Percentiles rank a stretch among this genome's conserved stretches.
Conservation (phyloP, 2,329 filamentous ascomycete species). For the Emydomyces testavorans region DNA sequence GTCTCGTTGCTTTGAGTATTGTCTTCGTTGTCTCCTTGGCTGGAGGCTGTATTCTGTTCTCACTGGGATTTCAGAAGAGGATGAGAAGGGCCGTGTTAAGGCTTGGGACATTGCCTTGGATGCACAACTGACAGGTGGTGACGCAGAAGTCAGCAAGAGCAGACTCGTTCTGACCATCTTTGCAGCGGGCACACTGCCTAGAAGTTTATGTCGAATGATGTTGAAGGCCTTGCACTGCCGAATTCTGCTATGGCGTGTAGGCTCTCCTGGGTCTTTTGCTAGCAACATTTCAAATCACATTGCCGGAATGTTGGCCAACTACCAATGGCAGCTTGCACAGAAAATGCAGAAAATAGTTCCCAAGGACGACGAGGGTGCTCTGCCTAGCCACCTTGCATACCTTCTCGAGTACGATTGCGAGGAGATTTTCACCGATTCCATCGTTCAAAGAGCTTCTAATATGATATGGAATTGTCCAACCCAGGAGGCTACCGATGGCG, state of each 20-base stretch:
- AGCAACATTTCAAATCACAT: slow-evolving; percentile 55
- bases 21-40: slow-evolving; percentile 65
- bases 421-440: slow-evolving; percentile 62
- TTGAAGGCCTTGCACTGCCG: slow-evolving; percentile 83
- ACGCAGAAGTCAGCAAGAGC: slow-evolving; percentile 78
- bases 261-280: slow-evolving; percentile 53
- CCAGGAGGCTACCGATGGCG: slow-evolving; percentile 50
- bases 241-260: slow-evolving; percentile 71
- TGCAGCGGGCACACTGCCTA: slow-evolving; percentile 74
- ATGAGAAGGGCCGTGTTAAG: slow-evolving; percentile 76
- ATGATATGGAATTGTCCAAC: slow-evolving; percentile 77
- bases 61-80: slow-evolving; percentile 69
- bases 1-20: slow-evolving; percentile 71
- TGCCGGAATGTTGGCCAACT: slow-evolving; percentile 60
- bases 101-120: slow-evolving; percentile 90
- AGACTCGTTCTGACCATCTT: slow-evolving; percentile 75
- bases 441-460: slow-evolving; percentile 79
- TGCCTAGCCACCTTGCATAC: slow-evolving; percentile 64
- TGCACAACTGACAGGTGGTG: slow-evolving; percentile 81
- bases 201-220: slow-evolving; percentile 74
- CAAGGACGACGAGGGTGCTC: slow-evolving; percentile 48
- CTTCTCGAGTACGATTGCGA: slow-evolving; percentile 72
- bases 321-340: slow-evolving; percentile 71
- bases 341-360: slow-evolving; percentile 42
- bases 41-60: slow-evolving; percentile 64